Evolutionary conservation across 2,329 filamentous ascomycete species (phyloP), one percentile per base, ranked within the genome.

Genomic region (Elsinoe arachidis): DNA sequence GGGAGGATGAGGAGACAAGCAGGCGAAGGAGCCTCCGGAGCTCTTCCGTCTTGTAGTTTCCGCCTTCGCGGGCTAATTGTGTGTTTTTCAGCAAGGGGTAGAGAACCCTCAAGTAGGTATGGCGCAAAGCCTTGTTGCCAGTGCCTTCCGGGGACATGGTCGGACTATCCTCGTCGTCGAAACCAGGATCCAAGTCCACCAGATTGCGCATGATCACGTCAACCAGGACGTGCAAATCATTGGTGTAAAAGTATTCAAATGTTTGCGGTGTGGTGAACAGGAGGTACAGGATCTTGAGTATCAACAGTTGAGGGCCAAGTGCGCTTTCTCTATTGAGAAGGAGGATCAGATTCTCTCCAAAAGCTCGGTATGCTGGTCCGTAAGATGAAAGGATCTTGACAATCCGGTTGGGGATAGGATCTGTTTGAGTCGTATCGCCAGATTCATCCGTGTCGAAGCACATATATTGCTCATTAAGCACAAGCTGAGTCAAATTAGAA

Each of bases 381-480:
- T 93, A 80, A 21, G 88, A 78, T 55, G 90, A 92, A 43, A 99
- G 79, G 38, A 91, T 80, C 70, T 97, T 97, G 71, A 99, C 86
- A 52, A 99, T 90, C 63, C 91, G 85, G 68, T 99, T 99, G 3
- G 93, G 97, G 58, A 95, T 73, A 3, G 82, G 54, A 38, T 56
- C 41, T 12, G 39, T 12, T 10, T n/a, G 34, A 33, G 47, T 37
- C 19, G 54, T 21, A 15, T 38, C 30, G 33, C 14, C 23, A 59
- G 80, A 87, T 64, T 77, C 80, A 76, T 23, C 61, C 46, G 65
- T 68, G 12, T 79, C 80, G 57, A 97, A 85, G 57, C 68, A 70
- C 88, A 99, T 95, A 72, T 96, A 99, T 72, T 99, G 93, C 72
- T 99, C 93, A 72, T 99, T 99, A 62, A 99, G 75, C 26, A 97